Conservation (phyloP, 805 yeast genomes). For the Ogataea ramenticola region DNA sequence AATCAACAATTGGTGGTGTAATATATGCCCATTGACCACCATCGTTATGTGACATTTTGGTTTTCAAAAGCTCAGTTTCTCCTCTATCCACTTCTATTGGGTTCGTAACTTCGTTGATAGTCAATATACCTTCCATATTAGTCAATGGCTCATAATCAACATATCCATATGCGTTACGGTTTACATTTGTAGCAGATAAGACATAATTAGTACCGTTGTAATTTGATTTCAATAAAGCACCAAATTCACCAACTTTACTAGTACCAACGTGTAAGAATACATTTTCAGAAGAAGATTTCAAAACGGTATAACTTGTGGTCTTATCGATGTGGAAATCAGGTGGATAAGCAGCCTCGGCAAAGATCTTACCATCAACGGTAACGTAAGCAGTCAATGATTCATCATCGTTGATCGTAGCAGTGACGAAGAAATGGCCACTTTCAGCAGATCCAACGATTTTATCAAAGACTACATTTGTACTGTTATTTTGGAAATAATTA, state of each 20-base stretch:
- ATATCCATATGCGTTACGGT: slow-evolving; percentile 49
- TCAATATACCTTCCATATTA: slow-evolving; percentile 34
- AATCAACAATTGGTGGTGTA: slow-evolving; percentile 59
- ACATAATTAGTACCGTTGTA: slow-evolving; percentile 87
- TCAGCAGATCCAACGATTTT: slow-evolving; percentile 67
- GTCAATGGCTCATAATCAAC: slow-evolving; percentile 40
- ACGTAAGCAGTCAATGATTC: slow-evolving; percentile 59
- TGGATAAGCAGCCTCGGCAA: slow-evolving; percentile 80
- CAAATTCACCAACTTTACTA: slow-evolving; percentile 42
- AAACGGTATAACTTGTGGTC: slow-evolving; percentile 70
- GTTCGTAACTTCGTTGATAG: slow-evolving; percentile 30
- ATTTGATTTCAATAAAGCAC: slow-evolving; percentile 80
- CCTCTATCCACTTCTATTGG: slow-evolving; percentile 8
- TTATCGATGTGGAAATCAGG: slow-evolving; percentile 48
- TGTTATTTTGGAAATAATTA: slow-evolving; percentile 39
- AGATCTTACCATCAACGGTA: slow-evolving; percentile 68
- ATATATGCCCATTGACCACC: slow-evolving; percentile 33
- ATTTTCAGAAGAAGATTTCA: slow-evolving; percentile 65
- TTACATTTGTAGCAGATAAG: slow-evolving; percentile 59
- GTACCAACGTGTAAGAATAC: slow-evolving; percentile 82
- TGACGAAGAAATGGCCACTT: slow-evolving; percentile 64
- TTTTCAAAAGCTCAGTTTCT: slow-evolving; percentile 39
- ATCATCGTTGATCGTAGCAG: slow-evolving; percentile 51
- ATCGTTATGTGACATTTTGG: slow-evolving; percentile 11
- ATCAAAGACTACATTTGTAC: slow-evolving; percentile 36